Base-by-base conservation (phyloP, 768 basidiomycete species). In the Pleurotus pulmonarius region DNA sequence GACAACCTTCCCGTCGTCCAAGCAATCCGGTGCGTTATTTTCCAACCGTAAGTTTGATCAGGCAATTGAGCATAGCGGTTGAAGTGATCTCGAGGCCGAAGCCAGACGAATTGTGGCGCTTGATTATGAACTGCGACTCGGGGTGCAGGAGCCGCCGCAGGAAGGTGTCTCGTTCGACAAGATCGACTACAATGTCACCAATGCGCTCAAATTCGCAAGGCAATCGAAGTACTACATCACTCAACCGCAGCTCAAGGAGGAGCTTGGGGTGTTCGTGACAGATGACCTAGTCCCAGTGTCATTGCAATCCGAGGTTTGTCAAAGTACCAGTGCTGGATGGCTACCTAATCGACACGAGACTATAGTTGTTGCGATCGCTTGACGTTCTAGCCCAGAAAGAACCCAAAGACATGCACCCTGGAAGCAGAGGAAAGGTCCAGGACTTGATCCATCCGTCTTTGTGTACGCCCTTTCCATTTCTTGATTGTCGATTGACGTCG, bases 391-490 rank as follows among this genome's bases (percentile, higher is more conserved):
- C 60, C 15, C 45, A 25, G 20, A 56, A 39, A 3, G 60, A 61
- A 45, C 60, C 60, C 1, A 41, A 47, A 29, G 60, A 61, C 20
- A 59, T 57, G 24, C 60, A 59, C 45, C 60, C 60, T 29, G 55
- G 59, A 24, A 57, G 55, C 12, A 29, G 29, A 16, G 59, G 59
- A 3, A 59, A 59, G 34, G 60, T 61, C 12, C 58, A 59, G 44
- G 59, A 59, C 24, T 40, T 61, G 34, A 61, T 61, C 12, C 60
- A 61, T 41, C 59, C 59, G 25, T 59, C 58, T 11, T 41, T 61
- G 11, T 61, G 60, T 61, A 26, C 39, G 52, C 29, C n/a, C 25
- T n/a, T 15, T 7, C 15, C 13, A 34, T 34, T 2, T 8, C 29
- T 8, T 29, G 7, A 7, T 29, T 29, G 29, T 8, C 29, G 29